Percentiles rank a stretch among this genome's conserved stretches.
Conservation (phyloP, 306 rosid species). For the Quillaja saponaria region DNA sequence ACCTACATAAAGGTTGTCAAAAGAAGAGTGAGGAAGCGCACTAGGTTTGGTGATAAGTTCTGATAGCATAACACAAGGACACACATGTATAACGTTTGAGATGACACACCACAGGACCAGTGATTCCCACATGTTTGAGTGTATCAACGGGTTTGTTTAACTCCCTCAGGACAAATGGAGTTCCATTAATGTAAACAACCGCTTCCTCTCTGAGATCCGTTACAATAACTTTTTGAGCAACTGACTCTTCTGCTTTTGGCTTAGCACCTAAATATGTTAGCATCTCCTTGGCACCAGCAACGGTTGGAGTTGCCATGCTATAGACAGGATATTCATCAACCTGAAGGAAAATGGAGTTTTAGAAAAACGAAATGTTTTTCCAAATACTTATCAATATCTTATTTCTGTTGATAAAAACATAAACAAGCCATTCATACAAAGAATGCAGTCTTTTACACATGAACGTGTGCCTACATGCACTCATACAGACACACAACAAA, state of each 20-base stretch:
- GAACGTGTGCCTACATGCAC: too few relatives aligned
- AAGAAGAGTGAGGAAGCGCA: slow-evolving; percentile 26
- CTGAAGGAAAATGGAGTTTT: slow-evolving; percentile 39
- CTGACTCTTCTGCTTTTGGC: slow-evolving; percentile 46
- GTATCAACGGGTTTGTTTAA: slow-evolving; percentile 84
- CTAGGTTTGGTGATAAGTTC: slow-evolving; percentile 26
- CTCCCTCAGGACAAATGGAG: slow-evolving; percentile 91
- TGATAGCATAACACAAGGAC: slow-evolving; percentile 15
- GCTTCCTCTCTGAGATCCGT: slow-evolving; percentile 90
- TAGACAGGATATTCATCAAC: slow-evolving; percentile 83
- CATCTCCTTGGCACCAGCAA: slow-evolving; percentile 88
- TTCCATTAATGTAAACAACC: slow-evolving; percentile 71
- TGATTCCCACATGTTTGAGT: slow-evolving; percentile 86
- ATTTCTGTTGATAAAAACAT: slow-evolving; percentile 12
- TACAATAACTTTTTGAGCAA: slow-evolving; percentile 60
- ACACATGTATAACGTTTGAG: slow-evolving; percentile 6
- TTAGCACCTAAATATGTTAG: slow-evolving; percentile 61
- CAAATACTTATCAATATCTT: background rate
- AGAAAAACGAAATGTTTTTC: slow-evolving; percentile 22
- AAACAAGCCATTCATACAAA: slow-evolving; percentile 12
- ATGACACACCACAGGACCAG: slow-evolving; percentile 75
- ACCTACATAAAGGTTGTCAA: slow-evolving; percentile 56
- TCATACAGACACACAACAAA: background rate
- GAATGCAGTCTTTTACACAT: too few relatives aligned
- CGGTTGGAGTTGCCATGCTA: slow-evolving; percentile 93